Conservation (phyloP, 192 early-diverging fungal genomes). For the Backusella tarrabulga region DNA sequence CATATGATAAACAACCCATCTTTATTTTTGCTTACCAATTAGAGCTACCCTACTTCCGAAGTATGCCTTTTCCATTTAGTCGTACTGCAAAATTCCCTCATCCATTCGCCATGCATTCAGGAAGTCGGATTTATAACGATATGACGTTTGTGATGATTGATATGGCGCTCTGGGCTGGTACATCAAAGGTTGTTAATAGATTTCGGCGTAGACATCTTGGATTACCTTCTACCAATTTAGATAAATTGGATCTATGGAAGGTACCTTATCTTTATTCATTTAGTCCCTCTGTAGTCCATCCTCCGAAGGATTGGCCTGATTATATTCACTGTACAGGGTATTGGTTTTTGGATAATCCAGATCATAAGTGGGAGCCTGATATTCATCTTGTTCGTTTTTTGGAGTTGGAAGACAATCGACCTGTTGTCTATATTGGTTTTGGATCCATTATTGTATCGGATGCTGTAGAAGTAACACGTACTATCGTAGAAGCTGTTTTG, state of each 20-base stretch:
- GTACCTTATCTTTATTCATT: constrained; percentile 64
- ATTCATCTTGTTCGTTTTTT: constrained; percentile 54
- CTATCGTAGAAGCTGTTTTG: constrained; percentile 61
- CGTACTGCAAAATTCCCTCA: constrained; percentile 67
- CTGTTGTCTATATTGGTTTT: constrained; percentile 72
- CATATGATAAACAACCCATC: background rate
- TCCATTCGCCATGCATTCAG: constrained; percentile 54
- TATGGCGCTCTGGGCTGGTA: constrained; percentile 63
- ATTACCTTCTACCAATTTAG: constrained; percentile 45
- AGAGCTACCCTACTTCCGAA: constrained; percentile 59
- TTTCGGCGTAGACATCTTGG: constrained; percentile 53
- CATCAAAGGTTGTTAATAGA: constrained; percentile 52
- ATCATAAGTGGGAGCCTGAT: constrained; percentile 54
- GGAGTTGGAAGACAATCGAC: constrained; percentile 34
- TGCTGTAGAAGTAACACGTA: constrained; percentile 58
- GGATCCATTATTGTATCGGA: constrained; percentile 76
- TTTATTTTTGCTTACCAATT: background rate
- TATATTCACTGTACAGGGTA: constrained; percentile 68
- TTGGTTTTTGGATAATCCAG: constrained; percentile 71
- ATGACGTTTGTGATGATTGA: constrained; percentile 68
- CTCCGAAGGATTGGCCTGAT: constrained; percentile 62
- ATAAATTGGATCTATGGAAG: constrained; percentile 44
- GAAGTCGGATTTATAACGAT: constrained; percentile 54
- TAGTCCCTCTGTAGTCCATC: constrained; percentile 55
- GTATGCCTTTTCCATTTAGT: constrained; percentile 75